Conservation (phyloP, 208 protist species). For the Acanthamoeba castellanii region DNA sequence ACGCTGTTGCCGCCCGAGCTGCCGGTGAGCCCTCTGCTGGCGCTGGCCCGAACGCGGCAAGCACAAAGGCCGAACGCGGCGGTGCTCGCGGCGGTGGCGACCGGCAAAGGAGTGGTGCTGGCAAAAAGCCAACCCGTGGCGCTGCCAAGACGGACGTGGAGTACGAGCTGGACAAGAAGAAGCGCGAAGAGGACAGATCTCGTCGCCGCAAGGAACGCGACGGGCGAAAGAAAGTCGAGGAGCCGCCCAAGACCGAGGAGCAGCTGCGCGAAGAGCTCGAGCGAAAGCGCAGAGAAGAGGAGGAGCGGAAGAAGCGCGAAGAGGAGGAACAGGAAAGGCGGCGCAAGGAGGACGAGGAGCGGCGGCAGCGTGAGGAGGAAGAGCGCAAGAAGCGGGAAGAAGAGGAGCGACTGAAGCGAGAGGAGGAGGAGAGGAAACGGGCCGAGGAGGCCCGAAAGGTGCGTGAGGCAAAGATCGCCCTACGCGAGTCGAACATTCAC, state of each 20-base stretch:
- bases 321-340: not conserved
- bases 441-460: slow-evolving; percentile 49
- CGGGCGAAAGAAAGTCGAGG: not conserved
- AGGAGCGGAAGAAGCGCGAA: slow-evolving; percentile 32
- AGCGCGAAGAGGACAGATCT: not conserved
- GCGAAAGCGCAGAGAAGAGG: not conserved
- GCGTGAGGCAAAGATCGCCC: slow-evolving; percentile 55
- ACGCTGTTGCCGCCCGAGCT: not conserved
- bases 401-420: slow-evolving; percentile 37
- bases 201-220: slow-evolving; percentile 36
- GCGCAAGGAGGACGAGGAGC: slow-evolving; percentile 23
- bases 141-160: slow-evolving; percentile 37
- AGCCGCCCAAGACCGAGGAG: slow-evolving; percentile 61
- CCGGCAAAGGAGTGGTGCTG: not conserved
- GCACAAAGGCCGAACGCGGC: not conserved
- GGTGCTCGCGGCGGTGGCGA: not conserved
- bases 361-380: slow-evolving; percentile 25
- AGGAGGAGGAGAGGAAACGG: slow-evolving; percentile 38
- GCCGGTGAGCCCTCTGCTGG: too few species aligned
- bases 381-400: slow-evolving; percentile 56
- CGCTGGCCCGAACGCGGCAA: not conserved
- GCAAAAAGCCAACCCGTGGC: slow-evolving; percentile 42
- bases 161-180: slow-evolving; percentile 54
- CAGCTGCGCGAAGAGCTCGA: slow-evolving; percentile 22
- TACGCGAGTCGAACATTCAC: slow-evolving; percentile 20